Evolutionary conservation across 1,139 yeast species (phyloP), one percentile per base, ranked within the genome.

Genomic region (Sugiyamaella sp.): DNA sequence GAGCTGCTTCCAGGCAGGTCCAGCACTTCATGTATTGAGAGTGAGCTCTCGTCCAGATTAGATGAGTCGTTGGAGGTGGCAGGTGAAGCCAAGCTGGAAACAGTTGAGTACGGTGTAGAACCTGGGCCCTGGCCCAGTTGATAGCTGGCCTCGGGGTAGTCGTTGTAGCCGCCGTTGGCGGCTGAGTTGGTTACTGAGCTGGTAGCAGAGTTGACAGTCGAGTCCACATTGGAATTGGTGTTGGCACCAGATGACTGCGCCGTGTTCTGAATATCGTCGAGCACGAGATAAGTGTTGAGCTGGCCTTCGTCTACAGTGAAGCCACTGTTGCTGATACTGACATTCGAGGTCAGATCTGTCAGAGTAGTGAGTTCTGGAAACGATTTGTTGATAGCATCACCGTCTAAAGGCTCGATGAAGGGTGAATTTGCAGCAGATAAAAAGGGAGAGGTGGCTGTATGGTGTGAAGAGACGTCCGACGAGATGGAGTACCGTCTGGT

Each of bases 331-430:
- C 56, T 39, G 19, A 61, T 48, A n/a, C 55, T 56, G 49, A 61
- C 60, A 37, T 59, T 58, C 29, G 57, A 50, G n/a, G 63, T 61
- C 53, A 61, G 29, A 29, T 60, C 63, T 33, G 57, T 59, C 46
- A 61, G 50, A 38, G 46, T 50, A 9, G 53, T 29, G 43, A 58
- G 48, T 12, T 59, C 62, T 32, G 46, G 38, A 50, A 32, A 24
- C 40, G 22, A 47, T 12, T 33, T 27, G 35, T 27, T 29, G 8
- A 16, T 10, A 12, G 16, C 3, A 10, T 39, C 40, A 8, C 25
- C 41, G 6, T 45, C 50, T 33, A 48, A n/a, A 2, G 59, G 54
- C 12, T 56, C 49, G 10, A 55, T 51, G 53, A 51, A 59, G 3
- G 63, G 63, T 20, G 62, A 57, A 12, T 54, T 39, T 20, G 41